Base-by-base conservation (phyloP, 345 rosid species). In the Isatis tinctoria region DNA sequence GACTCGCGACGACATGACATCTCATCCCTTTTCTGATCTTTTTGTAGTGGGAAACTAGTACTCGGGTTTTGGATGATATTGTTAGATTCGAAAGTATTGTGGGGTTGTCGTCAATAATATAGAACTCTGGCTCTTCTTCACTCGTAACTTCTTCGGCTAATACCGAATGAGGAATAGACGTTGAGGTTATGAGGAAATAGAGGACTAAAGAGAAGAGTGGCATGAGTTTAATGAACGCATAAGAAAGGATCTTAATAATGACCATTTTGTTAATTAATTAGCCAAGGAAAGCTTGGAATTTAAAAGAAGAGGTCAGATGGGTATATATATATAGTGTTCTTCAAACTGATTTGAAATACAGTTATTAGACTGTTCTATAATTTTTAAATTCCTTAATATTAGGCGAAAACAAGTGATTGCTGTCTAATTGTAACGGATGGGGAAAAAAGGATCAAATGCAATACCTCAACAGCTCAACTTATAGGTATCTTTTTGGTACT, bases 21-120 rank as follows among this genome's bases (percentile, higher is more conserved):
- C 30, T 73, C 30, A 72, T 17, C 2, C 92, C 88, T 79, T 89
- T 87, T 78, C 69, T 85, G 39, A 84, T 83, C 28, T 51, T 74
- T 49, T 60, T 75, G 67, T 51, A 20, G 56, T 59, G 63, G n/a
- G 60, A 18, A 58, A 36, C 67, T 58, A 57, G 72, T 47, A 57
- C 3, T 39, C 56, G 6, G 37, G 36, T n/a, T 67, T 67, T 74
- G 45, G 61, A 58, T 58, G 67, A 27, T 66, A 37, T 20, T 8
- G 51, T 56, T 13, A 27, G 44, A 22, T 74, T 74, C 18, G 62
- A 13, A 41, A 59, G 61, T 60, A 60, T 27, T 28, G 63, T 49
- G 17, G 68, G 69, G 16, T 45, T 30, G 51, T 60, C 69, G 17
- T 75, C 74, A 68, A 67, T 63, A 60, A 60, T 28, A 39, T 60